Evolutionary conservation across 2,329 filamentous ascomycete species (phyloP).

Genomic region (Pseudogymnoascus sp.): DNA sequence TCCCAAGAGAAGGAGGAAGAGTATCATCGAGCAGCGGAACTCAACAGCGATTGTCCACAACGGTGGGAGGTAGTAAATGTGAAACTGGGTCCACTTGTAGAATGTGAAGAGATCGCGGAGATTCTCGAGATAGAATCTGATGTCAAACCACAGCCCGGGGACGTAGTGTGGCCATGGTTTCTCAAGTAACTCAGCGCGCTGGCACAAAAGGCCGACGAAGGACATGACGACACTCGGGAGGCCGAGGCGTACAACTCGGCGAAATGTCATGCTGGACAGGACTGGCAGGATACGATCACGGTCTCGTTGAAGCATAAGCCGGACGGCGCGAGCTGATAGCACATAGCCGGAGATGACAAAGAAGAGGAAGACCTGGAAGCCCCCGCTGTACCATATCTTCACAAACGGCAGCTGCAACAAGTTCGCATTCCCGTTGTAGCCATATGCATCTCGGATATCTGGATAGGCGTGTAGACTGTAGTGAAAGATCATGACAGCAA

Average conservation of each 20-base stretch:
- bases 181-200: background rate
- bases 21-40: slow-evolving; percentile 30
- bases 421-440: slow-evolving; percentile 30
- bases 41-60: slow-evolving; percentile 32
- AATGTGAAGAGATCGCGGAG: background rate
- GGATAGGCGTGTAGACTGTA: background rate
- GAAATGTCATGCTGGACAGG: slow-evolving; percentile 40
- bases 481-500: slow-evolving; percentile 1
- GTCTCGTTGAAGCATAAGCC: slow-evolving; percentile 34
- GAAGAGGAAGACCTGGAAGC: slow-evolving; percentile 44
- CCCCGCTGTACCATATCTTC: slow-evolving; percentile 32
- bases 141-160: background rate
- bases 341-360: slow-evolving; percentile 45
- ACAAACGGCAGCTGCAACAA: slow-evolving; percentile 38
- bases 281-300: slow-evolving; percentile 32
- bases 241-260: slow-evolving; percentile 40
- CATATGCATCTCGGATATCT: slow-evolving; percentile 17
- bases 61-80: slow-evolving; percentile 28
- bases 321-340: slow-evolving; percentile 38
- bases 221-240: slow-evolving; percentile 38
- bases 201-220: slow-evolving; percentile 25
- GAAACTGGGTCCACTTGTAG: slow-evolving; percentile 3
- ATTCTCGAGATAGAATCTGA: background rate
- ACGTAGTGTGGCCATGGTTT: slow-evolving; percentile 2
- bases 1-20: slow-evolving; percentile 28